Percentiles rank a stretch among this genome's conserved stretches.
Evolutionary conservation across 164 flowering plant genomes (phyloP).

Genomic region (Vitis vinifera): DNA sequence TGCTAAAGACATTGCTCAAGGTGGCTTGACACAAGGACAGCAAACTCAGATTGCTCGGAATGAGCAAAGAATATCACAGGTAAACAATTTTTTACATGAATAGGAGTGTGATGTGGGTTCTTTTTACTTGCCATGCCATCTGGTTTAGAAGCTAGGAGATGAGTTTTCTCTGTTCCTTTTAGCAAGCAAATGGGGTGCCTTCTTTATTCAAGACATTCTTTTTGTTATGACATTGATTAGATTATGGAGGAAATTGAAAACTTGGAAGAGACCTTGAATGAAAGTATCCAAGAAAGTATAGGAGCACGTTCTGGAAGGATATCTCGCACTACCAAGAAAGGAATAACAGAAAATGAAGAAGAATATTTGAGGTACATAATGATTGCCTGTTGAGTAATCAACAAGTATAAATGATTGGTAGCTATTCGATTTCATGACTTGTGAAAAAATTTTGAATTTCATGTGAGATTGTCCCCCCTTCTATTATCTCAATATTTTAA

Average conservation of each 20-base stretch:
- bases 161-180: neutral
- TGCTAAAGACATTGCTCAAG: constrained; percentile 93
- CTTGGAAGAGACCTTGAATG: constrained; percentile 96
- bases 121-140: neutral
- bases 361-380: constrained; percentile 51
- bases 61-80: constrained; percentile 95
- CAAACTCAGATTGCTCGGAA: constrained; percentile 99
- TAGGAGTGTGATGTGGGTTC: neutral
- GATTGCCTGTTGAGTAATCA: neutral
- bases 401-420: too few relatives aligned
- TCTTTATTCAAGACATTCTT: neutral
- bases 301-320: constrained; percentile 74
- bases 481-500: too few relatives aligned
- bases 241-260: constrained; percentile 93
- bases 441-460: too few relatives aligned
- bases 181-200: neutral
- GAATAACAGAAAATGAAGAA: constrained; percentile 67
- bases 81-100: constrained; percentile 14
- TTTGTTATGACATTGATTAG: constrained; percentile 34
- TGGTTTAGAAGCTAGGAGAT: neutral
- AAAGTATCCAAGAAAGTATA: constrained; percentile 89
- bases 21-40: constrained; percentile 98
- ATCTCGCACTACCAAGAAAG: constrained; percentile 48
- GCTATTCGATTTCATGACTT: too few relatives aligned
- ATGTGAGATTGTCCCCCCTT: too few relatives aligned